phyloP scores from a whole-genome alignment of 2,329 filamentous ascomycete species.

The Monilinia aucupariae region DNA sequence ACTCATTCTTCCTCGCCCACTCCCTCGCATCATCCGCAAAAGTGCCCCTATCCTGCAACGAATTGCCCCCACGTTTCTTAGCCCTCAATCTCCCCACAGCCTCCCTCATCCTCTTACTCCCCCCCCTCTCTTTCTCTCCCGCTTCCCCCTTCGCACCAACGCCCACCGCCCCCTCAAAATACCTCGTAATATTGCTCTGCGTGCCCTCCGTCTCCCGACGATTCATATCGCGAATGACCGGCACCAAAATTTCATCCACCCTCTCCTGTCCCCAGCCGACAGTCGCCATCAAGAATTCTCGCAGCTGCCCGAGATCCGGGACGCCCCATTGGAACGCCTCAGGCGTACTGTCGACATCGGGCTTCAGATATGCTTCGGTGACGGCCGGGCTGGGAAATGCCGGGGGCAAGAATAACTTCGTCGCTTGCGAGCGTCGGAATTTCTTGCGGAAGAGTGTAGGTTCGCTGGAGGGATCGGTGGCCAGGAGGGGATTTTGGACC shows the following conservation, averaged over 20 bases:
- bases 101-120: constrained; percentile 70
- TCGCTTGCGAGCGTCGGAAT: constrained; percentile 71
- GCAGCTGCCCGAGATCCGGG: constrained; percentile 79
- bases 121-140: constrained; percentile 46
- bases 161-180: constrained; percentile 72
- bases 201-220: constrained; percentile 80
- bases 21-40: constrained; percentile 33
- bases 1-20: constrained; percentile 34
- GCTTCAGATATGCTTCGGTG: constrained; percentile 74
- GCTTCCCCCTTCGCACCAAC: constrained; percentile 55
- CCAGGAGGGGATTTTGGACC: constrained; percentile 62
- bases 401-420: constrained; percentile 80
- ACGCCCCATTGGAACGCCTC: constrained; percentile 92
- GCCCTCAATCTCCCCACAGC: constrained; percentile 64
- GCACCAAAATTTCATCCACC: constrained; percentile 92
- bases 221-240: constrained; percentile 95
- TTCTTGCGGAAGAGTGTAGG: constrained; percentile 72
- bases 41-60: constrained; percentile 20
- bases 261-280: constrained; percentile 90
- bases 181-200: constrained; percentile 93
- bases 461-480: constrained; percentile 49
- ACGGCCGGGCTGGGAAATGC: constrained; percentile 76
- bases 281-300: constrained; percentile 81
- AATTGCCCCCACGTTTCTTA: constrained; percentile 34
- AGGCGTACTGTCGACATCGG: constrained; percentile 74